Base-by-base conservation (phyloP, 2,329 filamentous ascomycete genomes). In the Alternaria metachromatica region DNA sequence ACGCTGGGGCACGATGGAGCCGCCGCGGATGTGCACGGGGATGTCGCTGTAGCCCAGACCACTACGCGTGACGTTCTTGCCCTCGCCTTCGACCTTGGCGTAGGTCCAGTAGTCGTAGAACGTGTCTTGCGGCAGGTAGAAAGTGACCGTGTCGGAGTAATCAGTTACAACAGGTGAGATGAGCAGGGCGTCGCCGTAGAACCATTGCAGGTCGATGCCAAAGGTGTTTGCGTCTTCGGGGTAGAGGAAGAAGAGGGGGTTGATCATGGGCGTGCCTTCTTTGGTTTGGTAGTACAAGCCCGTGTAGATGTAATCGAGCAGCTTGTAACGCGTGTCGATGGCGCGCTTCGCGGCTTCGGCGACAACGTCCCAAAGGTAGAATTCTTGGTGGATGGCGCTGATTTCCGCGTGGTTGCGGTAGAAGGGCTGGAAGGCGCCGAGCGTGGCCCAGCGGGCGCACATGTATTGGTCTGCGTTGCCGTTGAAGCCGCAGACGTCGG, bases 291-390 rank as follows among this genome's bases (percentile, higher is more conserved):
- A 80, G 74, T 89, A 83, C 69, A 93, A 83, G 0, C 89, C 87
- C 1, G 92, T 94, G 83, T 95, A 94, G 63, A 92, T 84, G 80
- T 94, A 94, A 72, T 94, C 92, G 12, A 94, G 83, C n/a, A 94
- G 83, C 30, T 87, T 85, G 81, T 94, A 94, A n/a, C 92, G 87
- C 51, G 89, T 88, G 28, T 86, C 86, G 70, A 94, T 93, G 18
- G 89, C 90, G 62, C 87, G 89, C 59, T 85, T 86, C 0, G 90
- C 90, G 0, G 90, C 89, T 9, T 85, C 80, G 0, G 90, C 83
- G 6, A 92, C 90, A 2, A 82, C 79, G 0, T 83, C 80, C 89
- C 90, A 94, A 49, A 83, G 86, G 78, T 94, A 95, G 76, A 92
- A 91, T 75, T 94, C 92, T 73, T 94, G 92, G 4, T 78, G 76